A percentile compares a stretch with the other conserved stretches of the same genome.
These are phyloP conservation scores for Tylopilus balloui DNA, from an alignment of 768 basidiomycete species.

Conservation along the genomic window DNA sequence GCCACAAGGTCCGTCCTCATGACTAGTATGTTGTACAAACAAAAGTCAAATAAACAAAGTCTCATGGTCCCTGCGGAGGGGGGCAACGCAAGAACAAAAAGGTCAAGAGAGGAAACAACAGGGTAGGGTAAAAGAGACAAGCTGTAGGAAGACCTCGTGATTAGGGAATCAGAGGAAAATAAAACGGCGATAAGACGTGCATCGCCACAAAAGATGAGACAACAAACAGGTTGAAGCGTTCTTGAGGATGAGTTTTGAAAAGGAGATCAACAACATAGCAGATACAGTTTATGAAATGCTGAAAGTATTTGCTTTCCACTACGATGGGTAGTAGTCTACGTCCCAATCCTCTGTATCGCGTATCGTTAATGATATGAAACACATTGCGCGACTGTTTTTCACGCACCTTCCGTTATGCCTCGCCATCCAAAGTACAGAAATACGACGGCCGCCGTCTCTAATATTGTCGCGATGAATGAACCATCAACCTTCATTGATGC, in stretches of 20 bases:
- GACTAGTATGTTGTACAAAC: slow-evolving; percentile 1
- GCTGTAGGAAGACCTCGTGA: neutral
- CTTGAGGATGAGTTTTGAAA: neutral
- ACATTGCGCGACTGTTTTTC: neutral
- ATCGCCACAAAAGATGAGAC: slow-evolving; percentile 7
- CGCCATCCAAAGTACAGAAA: slow-evolving; percentile 77
- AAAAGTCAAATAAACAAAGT: neutral
- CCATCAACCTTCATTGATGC: slow-evolving; percentile 74
- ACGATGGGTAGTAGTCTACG: slow-evolving; percentile 46
- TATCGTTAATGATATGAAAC: slow-evolving; percentile 1
- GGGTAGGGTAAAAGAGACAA: neutral
- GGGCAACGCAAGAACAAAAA: slow-evolving; percentile 7
- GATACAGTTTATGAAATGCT: slow-evolving; percentile 7
- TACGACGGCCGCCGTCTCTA: slow-evolving; percentile 72
- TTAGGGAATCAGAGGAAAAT: neutral
- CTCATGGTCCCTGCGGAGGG: neutral
- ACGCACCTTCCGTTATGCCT: slow-evolving; percentile 83
- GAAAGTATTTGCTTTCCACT: neutral
- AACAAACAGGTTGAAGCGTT: slow-evolving; percentile 5
- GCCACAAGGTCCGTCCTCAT: slow-evolving; percentile 6
- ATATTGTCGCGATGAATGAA: slow-evolving; percentile 77
- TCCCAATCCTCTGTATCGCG: slow-evolving; percentile 45
- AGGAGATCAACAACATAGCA: slow-evolving; percentile 11
- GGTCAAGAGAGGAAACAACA: slow-evolving; percentile 1
- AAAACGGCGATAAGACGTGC: slow-evolving; percentile 2